These are phyloP conservation scores for Malassezia japonica DNA, from an alignment of 1,284 basidiomycete species.

Conservation along the genomic window DNA sequence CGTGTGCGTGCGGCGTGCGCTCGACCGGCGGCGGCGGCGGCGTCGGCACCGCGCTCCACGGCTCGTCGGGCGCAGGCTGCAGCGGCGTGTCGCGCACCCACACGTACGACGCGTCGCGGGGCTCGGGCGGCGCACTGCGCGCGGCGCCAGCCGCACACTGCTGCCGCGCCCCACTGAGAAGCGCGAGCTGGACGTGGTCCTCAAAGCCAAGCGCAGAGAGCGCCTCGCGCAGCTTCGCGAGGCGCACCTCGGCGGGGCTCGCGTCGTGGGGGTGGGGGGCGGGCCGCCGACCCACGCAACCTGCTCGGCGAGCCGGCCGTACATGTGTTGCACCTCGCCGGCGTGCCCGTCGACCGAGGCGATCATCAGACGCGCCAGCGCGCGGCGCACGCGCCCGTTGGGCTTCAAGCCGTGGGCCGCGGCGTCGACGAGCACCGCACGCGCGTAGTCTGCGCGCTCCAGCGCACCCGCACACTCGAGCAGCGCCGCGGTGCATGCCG, in stretches of 20 bases:
- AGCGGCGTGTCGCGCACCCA: conserved; percentile 16
- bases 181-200: conserved; percentile 4
- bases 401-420: neutral
- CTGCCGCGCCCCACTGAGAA: neutral
- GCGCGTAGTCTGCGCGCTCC: neutral
- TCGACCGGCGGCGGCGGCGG: neutral
- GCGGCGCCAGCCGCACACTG: neutral
- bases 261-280: neutral
- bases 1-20: neutral
- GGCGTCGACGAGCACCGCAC: neutral
- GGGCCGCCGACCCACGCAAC: neutral
- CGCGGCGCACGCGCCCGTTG: conserved; percentile 12
- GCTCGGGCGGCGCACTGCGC: neutral
- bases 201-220: conserved; percentile 13
- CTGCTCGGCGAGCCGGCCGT: neutral
- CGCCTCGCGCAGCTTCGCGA: neutral
- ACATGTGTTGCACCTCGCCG: conserved; percentile 6
- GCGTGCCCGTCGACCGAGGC: neutral
- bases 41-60: neutral
- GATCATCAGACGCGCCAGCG: conserved; percentile 8
- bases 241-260: neutral
- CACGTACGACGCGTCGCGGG: conserved; percentile 2
- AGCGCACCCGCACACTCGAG: conserved; percentile 11
- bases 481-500: conserved; percentile 5
- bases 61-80: conserved; percentile 6